Conservation (phyloP, 2,329 filamentous ascomycete species). For the Colletotrichum falcatum region DNA sequence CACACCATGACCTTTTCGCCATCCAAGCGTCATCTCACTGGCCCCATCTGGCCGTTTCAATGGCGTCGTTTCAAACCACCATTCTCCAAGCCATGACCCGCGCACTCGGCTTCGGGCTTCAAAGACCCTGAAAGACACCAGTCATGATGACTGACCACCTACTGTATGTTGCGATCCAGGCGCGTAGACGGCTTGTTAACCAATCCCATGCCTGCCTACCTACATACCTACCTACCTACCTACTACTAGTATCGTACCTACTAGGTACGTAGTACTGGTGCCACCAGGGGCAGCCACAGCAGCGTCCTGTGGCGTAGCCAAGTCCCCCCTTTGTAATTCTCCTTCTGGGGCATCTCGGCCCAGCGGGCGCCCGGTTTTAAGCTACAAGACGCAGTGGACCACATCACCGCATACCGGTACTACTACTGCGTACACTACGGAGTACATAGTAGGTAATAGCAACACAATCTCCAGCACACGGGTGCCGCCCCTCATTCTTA, state of each 20-base stretch:
- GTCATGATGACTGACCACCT: neutral
- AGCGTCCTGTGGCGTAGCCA: neutral
- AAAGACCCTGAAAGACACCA: neutral
- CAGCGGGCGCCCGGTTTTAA: conserved; percentile 18
- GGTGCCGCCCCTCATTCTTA: conserved; percentile 8
- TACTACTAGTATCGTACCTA: too few relatives aligned
- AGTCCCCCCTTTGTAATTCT: conserved; percentile 9
- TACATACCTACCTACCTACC: too few relatives aligned
- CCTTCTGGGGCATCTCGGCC: conserved; percentile 24
- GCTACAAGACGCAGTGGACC: conserved; percentile 9
- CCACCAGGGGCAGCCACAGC: neutral
- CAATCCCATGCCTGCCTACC: too few relatives aligned
- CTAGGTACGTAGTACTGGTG: too few relatives aligned
- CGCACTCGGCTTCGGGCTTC: conserved; percentile 4
- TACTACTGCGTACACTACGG: too few relatives aligned
- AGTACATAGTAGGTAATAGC: too few relatives aligned
- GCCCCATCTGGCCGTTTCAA: conserved; percentile 35
- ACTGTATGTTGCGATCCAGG: neutral
- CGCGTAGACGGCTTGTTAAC: neutral
- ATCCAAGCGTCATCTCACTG: conserved; percentile 33
- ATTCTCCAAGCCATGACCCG: conserved; percentile 25
- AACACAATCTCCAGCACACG: neutral
- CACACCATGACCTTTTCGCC: conserved; percentile 25
- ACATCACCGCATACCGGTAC: neutral
- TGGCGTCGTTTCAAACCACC: conserved; percentile 37